These are phyloP conservation scores for Amanita phalloides DNA, from an alignment of 768 basidiomycete genomes.

Conservation along the genomic window DNA sequence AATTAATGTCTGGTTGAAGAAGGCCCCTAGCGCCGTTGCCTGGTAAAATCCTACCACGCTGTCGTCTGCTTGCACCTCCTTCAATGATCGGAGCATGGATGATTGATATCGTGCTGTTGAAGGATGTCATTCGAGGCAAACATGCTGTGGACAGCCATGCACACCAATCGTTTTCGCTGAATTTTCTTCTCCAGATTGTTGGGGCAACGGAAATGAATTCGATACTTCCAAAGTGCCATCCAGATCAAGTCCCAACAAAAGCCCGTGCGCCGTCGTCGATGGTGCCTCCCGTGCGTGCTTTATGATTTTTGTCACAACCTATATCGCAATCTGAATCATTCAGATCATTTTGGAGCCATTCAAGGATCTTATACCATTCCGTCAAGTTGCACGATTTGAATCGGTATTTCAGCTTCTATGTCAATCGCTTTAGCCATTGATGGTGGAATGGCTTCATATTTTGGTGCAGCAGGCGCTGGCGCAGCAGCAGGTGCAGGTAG, in stretches of 20 bases:
- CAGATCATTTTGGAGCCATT: neutral
- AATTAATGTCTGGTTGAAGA: conserved; percentile 71
- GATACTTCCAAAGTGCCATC: conserved; percentile 87
- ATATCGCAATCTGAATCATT: conserved; percentile 7
- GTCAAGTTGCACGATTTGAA: conserved; percentile 75
- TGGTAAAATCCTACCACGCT: conserved; percentile 93
- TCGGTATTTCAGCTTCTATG: conserved; percentile 81
- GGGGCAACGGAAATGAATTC: conserved; percentile 80
- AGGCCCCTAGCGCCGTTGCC: conserved; percentile 75
- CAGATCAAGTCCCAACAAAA: conserved; percentile 84
- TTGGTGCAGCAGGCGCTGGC: conserved; percentile 51
- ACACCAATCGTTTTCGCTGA: conserved; percentile 65
- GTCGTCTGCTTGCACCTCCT: conserved; percentile 87
- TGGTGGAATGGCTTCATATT: conserved; percentile 81
- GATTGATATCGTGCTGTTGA: conserved; percentile 66
- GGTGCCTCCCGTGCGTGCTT: conserved; percentile 82
- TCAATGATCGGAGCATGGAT: conserved; percentile 77
- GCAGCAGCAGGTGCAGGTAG: conserved; percentile 56
- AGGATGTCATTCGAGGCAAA: conserved; percentile 1
- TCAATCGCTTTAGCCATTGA: conserved; percentile 92
- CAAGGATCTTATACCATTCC: conserved; percentile 46
- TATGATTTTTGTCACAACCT: conserved; percentile 91
- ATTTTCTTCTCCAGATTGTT: conserved; percentile 69
- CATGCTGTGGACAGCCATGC: conserved; percentile 15
- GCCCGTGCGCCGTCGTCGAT: conserved; percentile 67